phyloP scores from a whole-genome alignment of 1,284 basidiomycete genomes.

The Tilletiopsis washingtonensis region DNA sequence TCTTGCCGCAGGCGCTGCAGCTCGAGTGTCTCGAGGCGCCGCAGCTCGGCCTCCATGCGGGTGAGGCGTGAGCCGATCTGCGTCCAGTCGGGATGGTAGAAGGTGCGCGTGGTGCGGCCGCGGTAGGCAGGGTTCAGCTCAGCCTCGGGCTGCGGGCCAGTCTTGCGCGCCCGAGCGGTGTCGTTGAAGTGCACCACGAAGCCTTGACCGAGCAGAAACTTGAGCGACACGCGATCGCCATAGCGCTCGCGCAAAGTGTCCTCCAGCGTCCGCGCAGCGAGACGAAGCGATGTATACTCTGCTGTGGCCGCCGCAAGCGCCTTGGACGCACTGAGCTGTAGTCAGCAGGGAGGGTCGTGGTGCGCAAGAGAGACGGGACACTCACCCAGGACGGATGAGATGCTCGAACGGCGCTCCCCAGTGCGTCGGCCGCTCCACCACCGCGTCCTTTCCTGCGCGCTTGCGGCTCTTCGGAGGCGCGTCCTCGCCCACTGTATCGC shows the following conservation, averaged over 20 bases:
- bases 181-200: constrained; percentile 35
- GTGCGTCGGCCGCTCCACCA: neutral
- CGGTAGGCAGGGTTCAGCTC: constrained; percentile 28
- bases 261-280: constrained; percentile 19
- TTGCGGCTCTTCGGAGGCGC: neutral
- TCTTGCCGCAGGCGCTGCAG: constrained; percentile 29
- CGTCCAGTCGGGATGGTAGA: constrained; percentile 29
- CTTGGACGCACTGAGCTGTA: constrained; percentile 14
- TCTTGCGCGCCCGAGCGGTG: too few relatives aligned
- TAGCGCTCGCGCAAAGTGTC: constrained; percentile 15
- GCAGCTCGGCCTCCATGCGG: constrained; percentile 17
- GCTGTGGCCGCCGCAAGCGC: constrained; percentile 16
- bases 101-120: constrained; percentile 31
- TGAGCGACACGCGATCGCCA: constrained; percentile 20
- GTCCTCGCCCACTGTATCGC: too few relatives aligned
- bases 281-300: constrained; percentile 18
- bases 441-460: constrained; percentile 1
- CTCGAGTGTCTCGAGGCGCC: constrained; percentile 18
- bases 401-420: constrained; percentile 44
- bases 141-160: constrained; percentile 8
- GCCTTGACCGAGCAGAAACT: constrained; percentile 36
- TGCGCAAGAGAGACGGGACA: too few relatives aligned
- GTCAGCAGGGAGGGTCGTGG: too few relatives aligned
- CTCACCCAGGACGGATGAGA: constrained; percentile 31
- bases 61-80: constrained; percentile 22